Base-by-base conservation (phyloP, 768 basidiomycete species). In the Brasilioporus rufonigricans region DNA sequence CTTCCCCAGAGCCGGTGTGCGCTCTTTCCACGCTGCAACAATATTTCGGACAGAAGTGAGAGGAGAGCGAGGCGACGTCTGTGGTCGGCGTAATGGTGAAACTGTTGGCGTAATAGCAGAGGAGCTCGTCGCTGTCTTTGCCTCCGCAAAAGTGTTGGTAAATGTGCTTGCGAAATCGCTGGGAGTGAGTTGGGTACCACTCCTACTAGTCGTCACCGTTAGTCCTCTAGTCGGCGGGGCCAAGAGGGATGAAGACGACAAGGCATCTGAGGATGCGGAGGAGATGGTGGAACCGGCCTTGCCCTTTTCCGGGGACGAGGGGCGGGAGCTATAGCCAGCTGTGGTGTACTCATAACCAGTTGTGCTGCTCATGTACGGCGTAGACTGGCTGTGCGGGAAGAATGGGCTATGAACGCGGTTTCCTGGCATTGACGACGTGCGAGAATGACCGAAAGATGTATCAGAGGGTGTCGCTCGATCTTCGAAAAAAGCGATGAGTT, bases 21-120 rank as follows among this genome's bases (percentile, higher is more conserved):
- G 80, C 56, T 89, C 87, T 66, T 90, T 91, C 89, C 90, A 93
- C 9, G 86, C 76, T 0, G 84, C 81, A 8, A 93, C 86, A 36
- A 91, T 83, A 59, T 91, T 91, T 31, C 87, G 80, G 23, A 93
- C 86, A 5, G 85, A 88, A 1, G 84, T 77, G 26, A 89, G 73
- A 1, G 89, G 87, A 5, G 86, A 87, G 10, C 86, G 80, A 5
- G 89, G 86, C 4, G 85, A 83, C 19, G 76, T 76, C 52, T 86
- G 82, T 3, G 85, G 83, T 39, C 85, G 79, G 36, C 84, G 83
- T 18, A 89, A 71, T 12, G 81, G 72, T 0, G 85, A 72, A 23
- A 71, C 76, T 0, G 77, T 78, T 2, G 84, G 80, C 0, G 73
- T 67, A 16, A 65, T 71, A 3, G 63, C 66, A 8, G 63, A 64